Conservation (phyloP, 2,329 filamentous ascomycete genomes). For the Keithomyces neogunnii region DNA sequence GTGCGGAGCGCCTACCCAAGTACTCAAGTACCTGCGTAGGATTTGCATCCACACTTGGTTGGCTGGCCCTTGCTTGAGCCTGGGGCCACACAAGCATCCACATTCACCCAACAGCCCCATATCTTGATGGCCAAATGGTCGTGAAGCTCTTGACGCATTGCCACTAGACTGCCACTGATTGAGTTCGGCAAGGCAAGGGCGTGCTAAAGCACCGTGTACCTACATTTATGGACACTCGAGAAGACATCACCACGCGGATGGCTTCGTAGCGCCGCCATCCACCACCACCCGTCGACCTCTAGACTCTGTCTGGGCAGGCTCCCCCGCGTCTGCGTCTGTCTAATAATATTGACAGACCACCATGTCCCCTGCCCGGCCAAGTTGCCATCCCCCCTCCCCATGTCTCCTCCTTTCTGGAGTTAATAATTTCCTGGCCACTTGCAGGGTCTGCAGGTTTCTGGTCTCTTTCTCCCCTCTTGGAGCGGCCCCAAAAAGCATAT, state of each 20-base stretch:
- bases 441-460: background rate
- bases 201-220: background rate
- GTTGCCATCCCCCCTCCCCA: background rate
- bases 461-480: background rate
- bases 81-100: background rate
- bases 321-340: constrained; percentile 3
- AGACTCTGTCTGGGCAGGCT: background rate
- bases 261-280: background rate
- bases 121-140: no score
- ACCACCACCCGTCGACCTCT: background rate
- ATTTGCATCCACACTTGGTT: background rate
- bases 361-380: background rate
- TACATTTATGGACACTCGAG: no score
- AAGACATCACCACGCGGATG: background rate
- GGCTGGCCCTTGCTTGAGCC: background rate
- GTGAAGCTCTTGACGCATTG: no score
- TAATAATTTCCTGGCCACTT: constrained; percentile 2
- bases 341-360: background rate
- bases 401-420: background rate
- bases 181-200: background rate
- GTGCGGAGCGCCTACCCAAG: background rate
- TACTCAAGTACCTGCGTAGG: background rate
- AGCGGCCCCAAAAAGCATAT: constrained; percentile 7
- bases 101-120: background rate
- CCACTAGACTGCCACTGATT: no score